Percentiles rank a stretch among this genome's conserved stretches.
phyloP scores from a whole-genome alignment of 345 rosid genomes.

The Draba incana region DNA sequence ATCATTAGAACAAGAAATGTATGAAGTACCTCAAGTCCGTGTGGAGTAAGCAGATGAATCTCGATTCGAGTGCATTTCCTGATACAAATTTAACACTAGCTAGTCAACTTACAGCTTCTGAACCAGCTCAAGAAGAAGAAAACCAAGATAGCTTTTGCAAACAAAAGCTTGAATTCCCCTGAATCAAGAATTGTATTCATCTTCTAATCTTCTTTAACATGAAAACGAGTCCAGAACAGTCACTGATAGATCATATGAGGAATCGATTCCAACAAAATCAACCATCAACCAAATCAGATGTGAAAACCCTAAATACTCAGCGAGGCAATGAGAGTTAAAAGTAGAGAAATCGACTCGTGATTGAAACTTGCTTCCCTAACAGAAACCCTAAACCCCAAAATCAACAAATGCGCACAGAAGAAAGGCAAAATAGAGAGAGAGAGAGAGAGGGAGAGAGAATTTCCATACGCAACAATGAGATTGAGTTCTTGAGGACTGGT shows the following conservation, averaged over 20 bases:
- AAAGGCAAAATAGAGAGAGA: background rate
- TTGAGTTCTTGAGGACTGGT: slow-evolving; percentile 90
- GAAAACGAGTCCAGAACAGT: background rate
- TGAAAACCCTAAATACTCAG: background rate
- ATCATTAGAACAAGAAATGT: background rate
- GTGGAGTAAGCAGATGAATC: slow-evolving; percentile 76
- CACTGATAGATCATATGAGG: no score
- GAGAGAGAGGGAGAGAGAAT: background rate
- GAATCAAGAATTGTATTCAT: no score
- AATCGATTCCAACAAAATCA: no score
- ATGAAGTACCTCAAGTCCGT: slow-evolving; percentile 74
- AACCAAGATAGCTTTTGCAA: no score
- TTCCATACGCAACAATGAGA: slow-evolving; percentile 80
- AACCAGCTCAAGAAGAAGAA: slow-evolving; percentile 12
- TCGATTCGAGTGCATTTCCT: slow-evolving; percentile 91
- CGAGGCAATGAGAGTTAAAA: background rate
- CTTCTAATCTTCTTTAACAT: no score
- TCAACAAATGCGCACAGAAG: background rate
- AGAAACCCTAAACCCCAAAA: slow-evolving; percentile 24
- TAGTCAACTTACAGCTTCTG: slow-evolving; percentile 5
- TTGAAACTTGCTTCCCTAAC: background rate
- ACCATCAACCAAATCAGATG: background rate
- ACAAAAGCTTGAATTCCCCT: no score
- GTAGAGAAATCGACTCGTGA: background rate
- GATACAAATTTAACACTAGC: no score